Base-by-base conservation (phyloP, 2,329 filamentous ascomycete genomes). In the Fusarium praegraminearum region DNA sequence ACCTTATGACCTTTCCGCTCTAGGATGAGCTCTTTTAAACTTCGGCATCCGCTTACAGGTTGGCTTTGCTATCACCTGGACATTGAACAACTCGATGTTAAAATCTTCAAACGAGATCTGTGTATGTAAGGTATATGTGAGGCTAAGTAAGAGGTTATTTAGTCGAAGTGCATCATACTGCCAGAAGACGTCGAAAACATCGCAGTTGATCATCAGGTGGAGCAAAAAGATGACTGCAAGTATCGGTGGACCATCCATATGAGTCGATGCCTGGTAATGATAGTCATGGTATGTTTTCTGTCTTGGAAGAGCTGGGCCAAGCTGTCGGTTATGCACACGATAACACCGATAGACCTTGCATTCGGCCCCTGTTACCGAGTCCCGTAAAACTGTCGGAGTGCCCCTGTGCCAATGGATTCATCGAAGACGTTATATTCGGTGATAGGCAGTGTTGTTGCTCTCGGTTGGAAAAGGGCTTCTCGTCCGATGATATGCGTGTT, bases 291-390 rank as follows among this genome's bases (percentile, higher is more conserved):
- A 40, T 51, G 47, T 40, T 51, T 28, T 51, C 18, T 51, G 33
- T 40, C 47, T 51, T 50, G 32, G 22, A 35, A 16, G n/a, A 40
- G 26, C 33, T 38, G 10, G 33, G 47, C 33, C 47, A 51, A 51
- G 47, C 47, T 51, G 47, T 51, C 47, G 24, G 47, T 40, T 28
- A 51, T 33, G 33, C 13, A 51, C 16, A 51, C 20, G 47, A 40
- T 26, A 40, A 40, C 18, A 40, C 32, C 18, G 35, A 22, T n/a
- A 40, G n/a, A 28, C 49, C 35, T 46, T 52, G 24, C 35, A 52
- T 30, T 52, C 35, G 49, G 49, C n/a, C 24, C 49, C 35, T 35
- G 33, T 18, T 52, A 52, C 49, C 49, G 49, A 51, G 49, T 36
- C 15, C 49, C 49, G n/a, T 10, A 41, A 30, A 41, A 40, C 15